phyloP scores from a whole-genome alignment of 768 basidiomycete species.

The Pleurotus tuber-regium region DNA sequence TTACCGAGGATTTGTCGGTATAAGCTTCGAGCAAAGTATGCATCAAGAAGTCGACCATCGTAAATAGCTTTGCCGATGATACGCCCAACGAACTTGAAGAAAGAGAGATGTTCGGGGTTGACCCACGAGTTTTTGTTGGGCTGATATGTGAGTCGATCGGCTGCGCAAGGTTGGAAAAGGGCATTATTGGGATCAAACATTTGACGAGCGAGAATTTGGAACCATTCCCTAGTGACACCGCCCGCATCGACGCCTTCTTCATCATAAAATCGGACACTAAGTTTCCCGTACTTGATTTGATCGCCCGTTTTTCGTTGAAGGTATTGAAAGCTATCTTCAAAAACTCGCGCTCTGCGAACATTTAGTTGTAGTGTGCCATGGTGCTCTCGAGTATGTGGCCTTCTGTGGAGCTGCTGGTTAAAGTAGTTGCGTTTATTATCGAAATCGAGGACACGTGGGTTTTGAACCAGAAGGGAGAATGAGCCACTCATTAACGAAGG shows the following conservation, averaged over 20 bases:
- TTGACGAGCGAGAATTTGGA: constrained; percentile 94
- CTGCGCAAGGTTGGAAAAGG: constrained; percentile 96
- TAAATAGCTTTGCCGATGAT: constrained; percentile 98
- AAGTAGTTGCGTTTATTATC: constrained; percentile 99
- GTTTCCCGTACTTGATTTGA: constrained; percentile 96
- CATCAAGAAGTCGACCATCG: constrained; percentile 93
- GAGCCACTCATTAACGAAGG: constrained; percentile 98
- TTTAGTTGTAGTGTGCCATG: constrained; percentile 83
- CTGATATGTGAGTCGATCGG: constrained; percentile 93
- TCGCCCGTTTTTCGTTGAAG: constrained; percentile 89
- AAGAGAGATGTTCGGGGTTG: constrained; percentile 92
- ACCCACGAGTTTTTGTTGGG: constrained; percentile 93
- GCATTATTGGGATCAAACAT: constrained; percentile 99
- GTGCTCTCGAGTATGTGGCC: constrained; percentile 77
- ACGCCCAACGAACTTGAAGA: constrained; percentile 98
- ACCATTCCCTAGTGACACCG: constrained; percentile 98
- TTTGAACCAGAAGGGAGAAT: constrained; percentile 93
- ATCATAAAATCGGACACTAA: constrained; percentile 93
- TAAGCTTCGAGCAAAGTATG: constrained; percentile 95
- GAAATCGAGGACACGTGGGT: constrained; percentile 95
- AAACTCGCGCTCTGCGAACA: constrained; percentile 86
- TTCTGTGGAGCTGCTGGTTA: constrained; percentile 85
- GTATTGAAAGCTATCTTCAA: constrained; percentile 95
- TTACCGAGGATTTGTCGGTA: constrained; percentile 95
- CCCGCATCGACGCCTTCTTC: constrained; percentile 99